These are phyloP conservation scores for Talaromyces proteolyticus DNA, from an alignment of 495 filamentous ascomycete genomes.

Conservation along the genomic window DNA sequence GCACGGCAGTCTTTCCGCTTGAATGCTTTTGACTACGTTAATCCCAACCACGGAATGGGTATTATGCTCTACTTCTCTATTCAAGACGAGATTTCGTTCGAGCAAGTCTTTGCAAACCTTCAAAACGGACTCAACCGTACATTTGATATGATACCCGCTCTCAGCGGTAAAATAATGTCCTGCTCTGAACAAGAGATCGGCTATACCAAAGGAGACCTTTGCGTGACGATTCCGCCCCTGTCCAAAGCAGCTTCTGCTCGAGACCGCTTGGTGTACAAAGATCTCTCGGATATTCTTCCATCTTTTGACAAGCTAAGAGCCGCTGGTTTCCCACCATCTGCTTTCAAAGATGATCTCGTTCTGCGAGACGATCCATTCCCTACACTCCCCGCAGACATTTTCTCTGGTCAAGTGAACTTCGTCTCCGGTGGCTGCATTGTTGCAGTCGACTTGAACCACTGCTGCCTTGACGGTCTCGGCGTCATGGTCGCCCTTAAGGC, in stretches of 20 bases:
- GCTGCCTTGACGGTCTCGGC: conserved; percentile 19
- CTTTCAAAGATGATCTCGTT: conserved; percentile 15
- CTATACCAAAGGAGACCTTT: conserved; percentile 17
- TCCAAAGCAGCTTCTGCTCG: neutral
- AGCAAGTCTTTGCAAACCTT: conserved; percentile 16
- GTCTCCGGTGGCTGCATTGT: conserved; percentile 25
- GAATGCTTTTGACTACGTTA: conserved; percentile 21
- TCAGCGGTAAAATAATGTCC: conserved; percentile 20
- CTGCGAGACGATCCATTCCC: conserved; percentile 18
- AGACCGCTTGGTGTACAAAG: neutral
- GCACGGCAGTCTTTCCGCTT: conserved; percentile 15
- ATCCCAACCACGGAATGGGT: conserved; percentile 19
- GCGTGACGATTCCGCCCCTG: conserved; percentile 9
- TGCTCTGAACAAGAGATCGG: conserved; percentile 23
- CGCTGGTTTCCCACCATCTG: conserved; percentile 16
- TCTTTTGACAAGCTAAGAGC: conserved; percentile 18
- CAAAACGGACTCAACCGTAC: conserved; percentile 22
- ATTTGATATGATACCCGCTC: conserved; percentile 20
- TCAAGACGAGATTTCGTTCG: conserved; percentile 11
- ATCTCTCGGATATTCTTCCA: conserved; percentile 11
- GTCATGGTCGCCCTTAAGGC: conserved; percentile 20
- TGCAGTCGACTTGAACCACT: conserved; percentile 18
- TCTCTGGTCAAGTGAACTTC: conserved; percentile 29
- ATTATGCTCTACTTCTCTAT: conserved; percentile 21
- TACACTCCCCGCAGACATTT: conserved; percentile 19